Evolutionary conservation across 106 monocot genomes (phyloP).

Genomic region (Dactylorhiza incarnata): DNA sequence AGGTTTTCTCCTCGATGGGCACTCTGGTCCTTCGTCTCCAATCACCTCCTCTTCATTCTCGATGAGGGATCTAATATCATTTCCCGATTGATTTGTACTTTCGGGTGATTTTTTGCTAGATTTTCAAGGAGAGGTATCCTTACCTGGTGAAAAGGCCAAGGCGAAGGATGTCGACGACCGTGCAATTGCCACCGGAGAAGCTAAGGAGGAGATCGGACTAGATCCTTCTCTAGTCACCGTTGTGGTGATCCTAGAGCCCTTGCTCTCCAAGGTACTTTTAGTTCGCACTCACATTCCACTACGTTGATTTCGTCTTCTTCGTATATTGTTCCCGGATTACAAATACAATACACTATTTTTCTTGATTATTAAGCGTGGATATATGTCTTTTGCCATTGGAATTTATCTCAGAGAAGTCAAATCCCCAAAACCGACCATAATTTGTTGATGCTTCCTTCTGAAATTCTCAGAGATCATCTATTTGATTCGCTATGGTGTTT

Average conservation of each 20-base stretch:
- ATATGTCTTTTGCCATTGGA: too few relatives aligned
- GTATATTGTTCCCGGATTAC: too few relatives aligned
- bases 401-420: too few relatives aligned
- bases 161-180: conserved; percentile 40
- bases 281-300: background rate
- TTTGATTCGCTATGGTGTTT: too few relatives aligned
- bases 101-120: background rate
- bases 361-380: too few relatives aligned
- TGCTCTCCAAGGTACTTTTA: conserved; percentile 35
- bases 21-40: conserved; percentile 36
- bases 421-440: too few relatives aligned
- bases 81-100: too few relatives aligned
- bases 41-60: background rate
- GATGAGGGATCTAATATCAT: background rate
- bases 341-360: too few relatives aligned
- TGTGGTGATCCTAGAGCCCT: conserved; percentile 34
- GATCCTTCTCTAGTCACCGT: conserved; percentile 36
- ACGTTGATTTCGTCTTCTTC: too few relatives aligned
- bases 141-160: conserved; percentile 63
- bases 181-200: conserved; percentile 44
- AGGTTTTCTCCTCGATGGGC: conserved; percentile 27
- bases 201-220: conserved; percentile 55
- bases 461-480: too few relatives aligned
- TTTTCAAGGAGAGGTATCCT: conserved; percentile 65
- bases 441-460: too few relatives aligned